Base-by-base conservation (phyloP, 2,329 filamentous ascomycete genomes). In the Beauveria brongniartii region DNA sequence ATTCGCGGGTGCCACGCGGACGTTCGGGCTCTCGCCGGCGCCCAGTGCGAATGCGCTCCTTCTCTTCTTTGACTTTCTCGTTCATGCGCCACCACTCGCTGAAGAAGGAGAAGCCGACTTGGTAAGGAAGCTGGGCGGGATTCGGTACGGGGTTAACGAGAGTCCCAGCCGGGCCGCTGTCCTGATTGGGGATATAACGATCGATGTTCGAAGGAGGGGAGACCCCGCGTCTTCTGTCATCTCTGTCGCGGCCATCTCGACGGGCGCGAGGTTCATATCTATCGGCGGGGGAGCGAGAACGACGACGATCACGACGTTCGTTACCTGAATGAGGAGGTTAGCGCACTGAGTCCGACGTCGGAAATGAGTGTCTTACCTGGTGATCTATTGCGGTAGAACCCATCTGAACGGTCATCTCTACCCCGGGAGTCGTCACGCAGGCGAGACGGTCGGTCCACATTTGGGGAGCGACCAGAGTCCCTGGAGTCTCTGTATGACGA, bases 81-180 rank as follows among this genome's bases (percentile, higher is more conserved):
- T 92, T 91, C 65, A 87, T 80, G 63, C 90, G 84, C 90, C 90
- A 93, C 90, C 90, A 93, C 72, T 93, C 90, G 20, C 90, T 87
- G 68, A 91, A 93, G 73, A 88, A 93, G 16, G 89, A 92, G 73
- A 93, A 93, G 1, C 90, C 90, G 60, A 92, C 90, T 70, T 93
- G 90, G 64, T 89, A 92, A 3, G 88, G 84, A 10, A 93, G 79
- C 63, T 84, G 84, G 67, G 88, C 79, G 1, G 90, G 90, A 64
- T 93, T 89, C 14, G 83, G 80, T 3, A 93, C 76, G 9, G 88
- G 89, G 66, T 92, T 92, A 20, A 78, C 74, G 1, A 78, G 69
- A 24, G 77, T 43, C 10, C 67, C 77, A 16, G 82, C 74, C 20
- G 82, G 72, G 40, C 70, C 69, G 61, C 69, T 74, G 58, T 88